A percentile compares a stretch with the other conserved stretches of the same genome.
phyloP scores from a whole-genome alignment of 1,284 basidiomycete genomes.

The Puccinia horiana region DNA sequence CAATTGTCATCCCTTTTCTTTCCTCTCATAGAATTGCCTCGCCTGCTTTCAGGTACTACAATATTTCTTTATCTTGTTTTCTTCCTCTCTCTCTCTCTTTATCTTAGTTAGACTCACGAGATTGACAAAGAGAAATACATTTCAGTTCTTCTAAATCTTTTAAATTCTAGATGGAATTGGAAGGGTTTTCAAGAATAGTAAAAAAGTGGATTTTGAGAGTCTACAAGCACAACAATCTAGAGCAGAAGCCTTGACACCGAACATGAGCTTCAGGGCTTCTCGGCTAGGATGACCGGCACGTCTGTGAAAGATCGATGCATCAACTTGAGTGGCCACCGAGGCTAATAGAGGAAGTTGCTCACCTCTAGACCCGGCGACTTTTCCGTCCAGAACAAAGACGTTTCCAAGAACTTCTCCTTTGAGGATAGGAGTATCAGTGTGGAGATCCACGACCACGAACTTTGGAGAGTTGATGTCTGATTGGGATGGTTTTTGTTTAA shows the following conservation, averaged over 20 bases:
- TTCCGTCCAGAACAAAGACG: neutral
- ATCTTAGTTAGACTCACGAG: too few species aligned
- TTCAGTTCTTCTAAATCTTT: too few species aligned
- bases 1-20: too few species aligned
- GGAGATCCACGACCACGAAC: neutral
- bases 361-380: neutral
- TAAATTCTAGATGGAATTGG: neutral
- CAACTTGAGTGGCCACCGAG: too few species aligned
- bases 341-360: too few species aligned
- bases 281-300: neutral
- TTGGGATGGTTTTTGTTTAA: too few species aligned
- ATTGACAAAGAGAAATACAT: too few species aligned
- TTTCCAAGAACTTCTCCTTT: neutral
- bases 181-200: slow-evolving; percentile 3
- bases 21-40: too few species aligned
- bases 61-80: too few species aligned
- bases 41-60: too few species aligned
- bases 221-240: neutral
- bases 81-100: too few species aligned
- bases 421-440: neutral
- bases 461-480: neutral
- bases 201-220: slow-evolving; percentile 1
- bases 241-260: neutral
- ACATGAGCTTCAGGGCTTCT: slow-evolving; percentile 8
- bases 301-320: neutral